Evolutionary conservation across 1,284 basidiomycete genomes (phyloP).

Genomic region (Melanopsichium pennsylvanicum): DNA sequence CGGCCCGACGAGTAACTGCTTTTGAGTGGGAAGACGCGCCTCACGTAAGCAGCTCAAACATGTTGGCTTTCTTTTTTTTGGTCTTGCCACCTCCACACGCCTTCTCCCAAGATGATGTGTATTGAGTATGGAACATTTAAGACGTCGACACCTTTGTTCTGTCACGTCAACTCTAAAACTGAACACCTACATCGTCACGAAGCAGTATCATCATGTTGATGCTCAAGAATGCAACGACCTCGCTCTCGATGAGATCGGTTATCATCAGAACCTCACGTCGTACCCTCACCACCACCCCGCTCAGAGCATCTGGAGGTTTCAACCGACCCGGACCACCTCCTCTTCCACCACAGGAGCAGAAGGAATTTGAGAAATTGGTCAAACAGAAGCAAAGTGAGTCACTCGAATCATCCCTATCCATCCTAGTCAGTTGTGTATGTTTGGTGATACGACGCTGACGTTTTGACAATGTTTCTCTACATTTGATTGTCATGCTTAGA

Average conservation of each 20-base stretch:
- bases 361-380: conserved; percentile 66
- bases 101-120: not conserved
- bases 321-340: conserved; percentile 65
- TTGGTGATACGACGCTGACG: not conserved
- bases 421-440: not conserved
- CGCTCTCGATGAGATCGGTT: not conserved
- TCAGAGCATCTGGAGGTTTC: conserved; percentile 37
- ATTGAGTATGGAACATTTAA: too few species aligned
- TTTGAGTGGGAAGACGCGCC: not conserved
- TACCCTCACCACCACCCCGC: conserved; percentile 8
- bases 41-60: conserved; percentile 34
- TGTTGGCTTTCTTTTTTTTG: not conserved
- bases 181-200: not conserved
- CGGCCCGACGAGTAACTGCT: not conserved
- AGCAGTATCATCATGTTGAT: conserved; percentile 5
- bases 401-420: not conserved
- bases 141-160: too few species aligned
- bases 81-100: conserved; percentile 26
- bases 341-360: conserved; percentile 66
- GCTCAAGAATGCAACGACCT: not conserved
- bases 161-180: too few species aligned
- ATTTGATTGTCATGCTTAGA: conserved; percentile 1
- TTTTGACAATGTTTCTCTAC: not conserved
- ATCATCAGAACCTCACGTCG: conserved; percentile 9
- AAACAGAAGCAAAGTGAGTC: conserved; percentile 62